Percentiles rank a stretch among this genome's conserved stretches.
These are phyloP conservation scores for Ploettnerulaceae sp. DNA, from an alignment of 2,329 filamentous ascomycete species.

Conservation along the genomic window DNA sequence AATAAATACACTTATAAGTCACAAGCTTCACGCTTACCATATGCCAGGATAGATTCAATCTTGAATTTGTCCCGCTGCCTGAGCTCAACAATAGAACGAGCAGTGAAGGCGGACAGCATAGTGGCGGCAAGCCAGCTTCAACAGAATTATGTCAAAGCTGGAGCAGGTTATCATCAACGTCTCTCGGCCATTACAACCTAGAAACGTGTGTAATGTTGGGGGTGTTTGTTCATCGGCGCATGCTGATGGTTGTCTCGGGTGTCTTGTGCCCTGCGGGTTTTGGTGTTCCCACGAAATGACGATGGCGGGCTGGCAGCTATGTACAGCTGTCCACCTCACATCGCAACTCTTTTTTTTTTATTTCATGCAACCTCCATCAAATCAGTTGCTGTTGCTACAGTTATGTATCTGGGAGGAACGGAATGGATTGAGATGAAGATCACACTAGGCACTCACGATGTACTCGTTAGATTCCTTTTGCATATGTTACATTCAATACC, in stretches of 20 bases:
- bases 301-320: too few species aligned
- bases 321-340: too few species aligned
- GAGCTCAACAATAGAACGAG: slow-evolving; percentile 94
- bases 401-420: too few species aligned
- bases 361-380: too few species aligned
- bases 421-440: too few species aligned
- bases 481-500: too few species aligned
- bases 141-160: slow-evolving; percentile 11
- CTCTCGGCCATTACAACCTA: slow-evolving; percentile 3
- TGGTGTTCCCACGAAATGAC: slow-evolving; percentile 9
- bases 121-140: slow-evolving; percentile 35
- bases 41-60: slow-evolving; percentile 91
- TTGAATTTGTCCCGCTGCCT: slow-evolving; percentile 92
- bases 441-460: too few species aligned
- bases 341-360: too few species aligned
- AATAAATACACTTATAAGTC: slow-evolving; percentile 10
- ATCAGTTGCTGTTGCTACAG: too few species aligned
- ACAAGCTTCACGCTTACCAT: slow-evolving; percentile 51
- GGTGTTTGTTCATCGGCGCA: slow-evolving; percentile 21
- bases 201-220: slow-evolving; percentile 7
- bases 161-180: slow-evolving; percentile 20
- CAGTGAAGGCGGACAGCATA: slow-evolving; percentile 97
- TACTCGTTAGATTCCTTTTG: too few species aligned
- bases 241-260: slow-evolving; percentile 9
- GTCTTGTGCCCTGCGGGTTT: neutral